Conservation (phyloP, 2,329 filamentous ascomycete species). For the Fragosphaeria purpurea region DNA sequence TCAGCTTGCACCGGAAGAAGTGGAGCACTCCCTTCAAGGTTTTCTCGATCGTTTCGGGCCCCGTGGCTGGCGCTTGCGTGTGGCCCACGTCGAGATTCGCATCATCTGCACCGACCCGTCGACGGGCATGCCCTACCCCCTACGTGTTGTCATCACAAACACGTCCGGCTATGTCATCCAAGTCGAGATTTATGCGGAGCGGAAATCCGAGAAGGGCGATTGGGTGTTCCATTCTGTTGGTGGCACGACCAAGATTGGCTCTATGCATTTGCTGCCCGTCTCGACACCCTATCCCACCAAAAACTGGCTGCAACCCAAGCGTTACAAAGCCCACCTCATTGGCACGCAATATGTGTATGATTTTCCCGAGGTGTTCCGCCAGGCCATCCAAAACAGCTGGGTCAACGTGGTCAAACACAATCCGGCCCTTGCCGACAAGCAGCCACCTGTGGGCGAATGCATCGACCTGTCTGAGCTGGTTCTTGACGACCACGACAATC, state of each 20-base stretch:
- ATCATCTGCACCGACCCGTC: slow-evolving; percentile 90
- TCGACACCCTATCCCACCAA: slow-evolving; percentile 93
- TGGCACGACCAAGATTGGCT: slow-evolving; percentile 86
- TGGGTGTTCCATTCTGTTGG: slow-evolving; percentile 99
- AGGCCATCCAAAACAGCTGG: slow-evolving; percentile 96
- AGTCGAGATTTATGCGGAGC: slow-evolving; percentile 94
- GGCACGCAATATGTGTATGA: slow-evolving; percentile 99
- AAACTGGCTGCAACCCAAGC: slow-evolving; percentile 96
- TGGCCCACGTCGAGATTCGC: slow-evolving; percentile 94
- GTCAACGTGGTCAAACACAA: slow-evolving; percentile 63
- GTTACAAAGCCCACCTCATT: slow-evolving; percentile 99
- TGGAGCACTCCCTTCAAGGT: slow-evolving; percentile 84
- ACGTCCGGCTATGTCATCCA: slow-evolving; percentile 97
- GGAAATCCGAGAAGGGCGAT: slow-evolving; percentile 94
- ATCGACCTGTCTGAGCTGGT: slow-evolving; percentile 92
- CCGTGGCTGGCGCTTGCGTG: slow-evolving; percentile 90
- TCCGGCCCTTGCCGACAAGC: slow-evolving; percentile 63
- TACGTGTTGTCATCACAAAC: slow-evolving; percentile 95
- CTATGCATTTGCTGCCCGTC: slow-evolving; percentile 88
- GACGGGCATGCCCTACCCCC: slow-evolving; percentile 77
- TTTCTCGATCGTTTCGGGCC: slow-evolving; percentile 96
- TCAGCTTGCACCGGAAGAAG: slow-evolving; percentile 78
- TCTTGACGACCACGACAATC: slow-evolving; percentile 83
- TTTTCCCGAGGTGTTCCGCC: slow-evolving; percentile 98
- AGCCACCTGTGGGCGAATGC: slow-evolving; percentile 79